These are phyloP conservation scores for Colletotrichum sp. DNA, from an alignment of 2,329 filamentous ascomycete genomes.

Conservation along the genomic window DNA sequence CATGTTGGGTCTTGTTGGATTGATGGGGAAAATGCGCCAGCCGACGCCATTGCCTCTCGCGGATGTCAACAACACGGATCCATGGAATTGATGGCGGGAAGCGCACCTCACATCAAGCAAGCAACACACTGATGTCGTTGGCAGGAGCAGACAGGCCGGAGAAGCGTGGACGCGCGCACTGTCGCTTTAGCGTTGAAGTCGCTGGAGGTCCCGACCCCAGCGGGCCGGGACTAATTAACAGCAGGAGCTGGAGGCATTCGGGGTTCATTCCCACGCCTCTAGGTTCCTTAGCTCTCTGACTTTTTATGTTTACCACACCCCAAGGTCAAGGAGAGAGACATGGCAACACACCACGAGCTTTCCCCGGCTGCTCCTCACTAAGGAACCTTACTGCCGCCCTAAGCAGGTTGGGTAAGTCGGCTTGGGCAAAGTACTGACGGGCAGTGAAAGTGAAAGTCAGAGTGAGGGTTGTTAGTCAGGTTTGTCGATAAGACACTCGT, in stretches of 20 bases:
- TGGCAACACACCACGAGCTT: conserved; percentile 12
- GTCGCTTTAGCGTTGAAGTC: not conserved
- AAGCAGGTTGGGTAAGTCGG: not conserved
- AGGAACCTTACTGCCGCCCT: not conserved
- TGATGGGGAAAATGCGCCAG: not conserved
- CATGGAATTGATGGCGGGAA: not conserved
- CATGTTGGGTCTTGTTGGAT: not conserved
- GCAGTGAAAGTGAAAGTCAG: not conserved
- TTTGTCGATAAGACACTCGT: conserved; percentile 6
- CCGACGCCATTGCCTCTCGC: not conserved
- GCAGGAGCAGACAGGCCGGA: not conserved
- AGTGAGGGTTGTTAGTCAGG: not conserved
- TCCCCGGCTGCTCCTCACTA: not conserved
- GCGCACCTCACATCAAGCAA: not conserved
- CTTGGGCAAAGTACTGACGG: not conserved
- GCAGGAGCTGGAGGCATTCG: not conserved
- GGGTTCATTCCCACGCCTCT: conserved; percentile 16
- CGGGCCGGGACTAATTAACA: not conserved
- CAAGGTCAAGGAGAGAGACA: not conserved
- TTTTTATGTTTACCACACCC: conserved; percentile 3
- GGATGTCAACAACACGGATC: not conserved
- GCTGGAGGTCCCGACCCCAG: not conserved
- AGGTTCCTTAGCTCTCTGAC: conserved; percentile 7
- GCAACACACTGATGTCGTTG: not conserved
- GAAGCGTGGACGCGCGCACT: not conserved